phyloP scores from a whole-genome alignment of 2,329 filamentous ascomycete species.

The Aspergillus latus region DNA sequence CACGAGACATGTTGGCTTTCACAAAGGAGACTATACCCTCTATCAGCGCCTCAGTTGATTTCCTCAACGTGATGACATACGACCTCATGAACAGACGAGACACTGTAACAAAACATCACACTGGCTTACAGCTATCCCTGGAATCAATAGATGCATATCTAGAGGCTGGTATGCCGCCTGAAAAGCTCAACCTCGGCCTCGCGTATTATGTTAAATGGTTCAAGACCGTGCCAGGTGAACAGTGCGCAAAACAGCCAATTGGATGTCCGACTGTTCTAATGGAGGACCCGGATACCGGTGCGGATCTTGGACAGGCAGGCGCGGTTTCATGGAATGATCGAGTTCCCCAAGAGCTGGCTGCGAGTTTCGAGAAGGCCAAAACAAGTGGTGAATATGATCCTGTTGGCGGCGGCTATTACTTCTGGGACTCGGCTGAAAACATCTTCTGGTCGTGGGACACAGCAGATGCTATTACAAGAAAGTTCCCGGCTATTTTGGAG shows the following conservation, averaged over 20 bases:
- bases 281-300: slow-evolving; percentile 5
- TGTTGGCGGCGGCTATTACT: slow-evolving; percentile 4
- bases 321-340: slow-evolving; percentile 8
- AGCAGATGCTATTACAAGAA: not conserved
- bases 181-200: slow-evolving; percentile 10
- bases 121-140: not conserved
- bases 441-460: slow-evolving; percentile 11
- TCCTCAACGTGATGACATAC: slow-evolving; percentile 14
- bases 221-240: not conserved
- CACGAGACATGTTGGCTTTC: slow-evolving; percentile 13
- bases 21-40: not conserved
- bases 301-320: slow-evolving; percentile 2
- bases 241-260: not conserved
- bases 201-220: slow-evolving; percentile 11
- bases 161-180: not conserved
- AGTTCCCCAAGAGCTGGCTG: not conserved
- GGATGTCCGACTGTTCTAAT: not conserved
- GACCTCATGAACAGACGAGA: slow-evolving; percentile 13
- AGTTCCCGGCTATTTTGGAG: not conserved
- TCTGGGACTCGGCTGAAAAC: slow-evolving; percentile 5
- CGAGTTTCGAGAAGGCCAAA: not conserved
- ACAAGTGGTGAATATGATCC: not conserved
- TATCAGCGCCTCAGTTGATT: slow-evolving; percentile 5
- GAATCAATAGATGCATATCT: slow-evolving; percentile 5
- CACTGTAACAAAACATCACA: slow-evolving; percentile 11